Evolutionary conservation across 2,329 filamentous ascomycete genomes (phyloP), one percentile per base, ranked within the genome.

Genomic region (Epichloe sp.): DNA sequence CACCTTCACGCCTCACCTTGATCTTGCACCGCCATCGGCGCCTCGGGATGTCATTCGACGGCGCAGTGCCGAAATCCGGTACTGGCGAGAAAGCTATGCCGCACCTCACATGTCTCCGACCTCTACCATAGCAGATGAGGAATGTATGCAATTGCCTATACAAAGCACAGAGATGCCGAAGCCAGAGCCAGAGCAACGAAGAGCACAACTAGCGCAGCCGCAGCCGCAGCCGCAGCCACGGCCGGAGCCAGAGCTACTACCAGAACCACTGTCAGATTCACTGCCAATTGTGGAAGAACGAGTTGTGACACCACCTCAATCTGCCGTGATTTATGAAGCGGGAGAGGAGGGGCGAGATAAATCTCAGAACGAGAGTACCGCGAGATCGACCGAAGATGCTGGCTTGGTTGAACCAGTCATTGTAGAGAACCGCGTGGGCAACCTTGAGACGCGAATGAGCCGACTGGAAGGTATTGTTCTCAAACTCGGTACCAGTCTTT

Each of bases 21-120:
- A 66, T 12, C n/a, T 42, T 4, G n/a, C 47, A 8, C 45, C 44
- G 7, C 10, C 49, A 12, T 47, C 52, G 6, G 8, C 41, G 12
- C 26, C 46, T 4, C 63, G 65, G 21, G 57, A 55, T 2, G 64
- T 65, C 41, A 52, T 63, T 4, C 72, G 79, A 43, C 73, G 78
- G 37, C 74, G 79, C 34, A 83, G 78, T 59, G 78, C 80, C 51
- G 80, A 84, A 61, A 81, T 83, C 40, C 74, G 77, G 12, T 80
- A 79, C 58, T 83, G 80, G 79, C 72, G 80, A 53, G 75, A 78
- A 58, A 82, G 79, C 54, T 79, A 80, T 55, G 75, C 74, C 44
- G 71, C 71, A 1, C 71, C 70, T 1, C 67, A 75, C 48, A 60
- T 74, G 50, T 80, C 78, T 6, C 76, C 77, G 0, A 63, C 75